Evolutionary conservation across 176 grass and related monocot genomes (phyloP), one percentile per base, ranked within the genome.

Genomic region (Coix lacrymajobi): DNA sequence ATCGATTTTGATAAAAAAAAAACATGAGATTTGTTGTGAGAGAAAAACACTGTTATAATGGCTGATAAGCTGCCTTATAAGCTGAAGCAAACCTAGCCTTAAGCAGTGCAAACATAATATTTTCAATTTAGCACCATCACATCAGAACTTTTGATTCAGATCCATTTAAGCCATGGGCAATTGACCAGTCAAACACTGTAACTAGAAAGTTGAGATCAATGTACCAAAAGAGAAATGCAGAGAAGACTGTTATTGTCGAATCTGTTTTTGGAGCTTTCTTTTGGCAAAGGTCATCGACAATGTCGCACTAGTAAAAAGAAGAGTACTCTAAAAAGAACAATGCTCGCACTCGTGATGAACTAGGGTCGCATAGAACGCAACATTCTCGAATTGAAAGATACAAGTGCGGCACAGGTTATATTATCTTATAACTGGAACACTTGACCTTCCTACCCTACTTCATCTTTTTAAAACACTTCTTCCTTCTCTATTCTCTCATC

Each of bases 201-300:
- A 49, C 7, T 25, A 46, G 41, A 67, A 62, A 51, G 56, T 8
- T 70, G 32, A 75, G 63, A 81, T 57, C 66, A 52, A 34, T 32
- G 1, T 14, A 68, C 19, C 12, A 49, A 60, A 79, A 61, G 17
- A 25, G n/a, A 39, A 73, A 19, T 10, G 29, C 56, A 60, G 56
- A 71, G 30, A 30, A 44, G 48, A 61, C 69, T 71, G 38, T 22
- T 30, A 67, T 38, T 75, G 69, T 12, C 57, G 79, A 73, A 86
- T 83, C 79, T 26, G 48, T 69, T 82, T 84, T 75, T 79, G n/a
- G n/a, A n/a, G 58, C 48, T 51, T 79, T 74, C 79, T 74, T 83
- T 83, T 33, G 74, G 24, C 46, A 86, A 78, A 83, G 73, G 68
- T 1, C 67, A 73, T 61, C 73, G 10, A 66, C 66, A 39, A 74